Base-by-base conservation (phyloP, 768 basidiomycete genomes). In the Leucocoprinus sp. region DNA sequence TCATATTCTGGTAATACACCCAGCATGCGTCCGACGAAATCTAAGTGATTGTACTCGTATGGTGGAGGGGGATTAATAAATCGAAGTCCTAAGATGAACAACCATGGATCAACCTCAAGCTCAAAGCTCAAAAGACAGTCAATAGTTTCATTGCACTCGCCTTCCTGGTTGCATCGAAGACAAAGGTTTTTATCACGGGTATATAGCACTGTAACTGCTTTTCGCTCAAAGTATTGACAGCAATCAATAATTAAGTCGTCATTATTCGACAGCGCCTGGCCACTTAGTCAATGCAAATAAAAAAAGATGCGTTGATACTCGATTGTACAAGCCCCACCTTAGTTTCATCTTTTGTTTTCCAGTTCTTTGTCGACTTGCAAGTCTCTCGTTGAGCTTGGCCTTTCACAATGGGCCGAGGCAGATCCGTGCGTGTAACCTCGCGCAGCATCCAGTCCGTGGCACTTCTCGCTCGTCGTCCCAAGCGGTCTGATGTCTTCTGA, bases 241-340 rank as follows among this genome's bases (percentile, higher is more conserved):
- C 87, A 91, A 57, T 90, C 89, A 42, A 84, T 61, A 54, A 92
- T 87, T 29, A 83, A 61, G 42, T 69, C 68, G 54, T 92, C 88
- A 21, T 48, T 48, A 5, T 39, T 27, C 6, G 33, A 33, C 15
- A 14, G 19, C 5, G 19, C 40, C 46, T 48, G 28, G 9, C 18
- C 29, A 5, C n/a, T n/a, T n/a, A 33, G 27, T 24, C 17, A 38
- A 38, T 12, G 17, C 7, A n/a, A 18, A 19, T 23, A 8, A 14
- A 31, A 14, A 4, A 31, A 31, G n/a, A 31, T 14, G 11, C 14
- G 11, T 31, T 11, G 11, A 31, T 5, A 31, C 31, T 7, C 14
- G 14, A n/a, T 4, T 5, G 12, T 28, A 28, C 14, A 28, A 36
- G 23, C 55, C 72, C 49, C 44, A 76, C 80, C 57, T 75, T 68